Evolutionary conservation across 2,329 filamentous ascomycete genomes (phyloP), one percentile per base, ranked within the genome.

Genomic region (Colletotrichum viniferum): DNA sequence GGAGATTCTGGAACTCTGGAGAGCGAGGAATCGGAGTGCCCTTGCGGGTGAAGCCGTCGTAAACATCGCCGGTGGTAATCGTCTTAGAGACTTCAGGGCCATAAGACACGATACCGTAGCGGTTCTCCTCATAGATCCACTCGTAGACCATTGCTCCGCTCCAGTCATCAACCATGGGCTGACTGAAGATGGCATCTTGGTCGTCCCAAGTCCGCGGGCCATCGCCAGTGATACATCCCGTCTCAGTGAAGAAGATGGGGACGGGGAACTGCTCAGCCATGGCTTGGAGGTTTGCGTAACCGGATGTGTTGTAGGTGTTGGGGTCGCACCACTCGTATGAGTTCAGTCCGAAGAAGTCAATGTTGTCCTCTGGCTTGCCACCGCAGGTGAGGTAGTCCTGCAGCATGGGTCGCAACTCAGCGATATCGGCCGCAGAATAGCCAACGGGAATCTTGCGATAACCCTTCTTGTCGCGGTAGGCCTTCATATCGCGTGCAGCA

Each of bases 231-330:
- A 94, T 96, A 89, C 95, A 98, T 74, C 95, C 95, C 4, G 95
- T 97, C 85, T 98, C 95, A 38, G 94, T 96, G 85, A 98, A 95
- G 88, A 96, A 96, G 80, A 97, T 95, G 24, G 95, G 95, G n/a
- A 97, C 92, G 62, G 92, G 93, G 84, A 95, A 96, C 79, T 91
- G 84, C 48, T 89, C 89, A 7, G 94, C 92, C 78, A 94, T 92
- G 69, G 88, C 83, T 82, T 95, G 89, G 32, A 97, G 90, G 77
- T 88, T 87, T 62, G 87, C 81, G 85, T 98, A 98, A 73, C 94
- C 95, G 4, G 95, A 92, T 7, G 83, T 86, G 30, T 86, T 78
- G 84, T 92, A 96, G 7, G 83, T 84, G 72, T 87, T 86, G 28
- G 87, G 85, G 76, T 93, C 93, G 80, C 93, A 95, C 93, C 93